Percentiles rank a stretch among this genome's conserved stretches.
These are phyloP conservation scores for Thoreauomyces humboldtii DNA, from an alignment of 192 early-diverging fungal species.

Conservation along the genomic window DNA sequence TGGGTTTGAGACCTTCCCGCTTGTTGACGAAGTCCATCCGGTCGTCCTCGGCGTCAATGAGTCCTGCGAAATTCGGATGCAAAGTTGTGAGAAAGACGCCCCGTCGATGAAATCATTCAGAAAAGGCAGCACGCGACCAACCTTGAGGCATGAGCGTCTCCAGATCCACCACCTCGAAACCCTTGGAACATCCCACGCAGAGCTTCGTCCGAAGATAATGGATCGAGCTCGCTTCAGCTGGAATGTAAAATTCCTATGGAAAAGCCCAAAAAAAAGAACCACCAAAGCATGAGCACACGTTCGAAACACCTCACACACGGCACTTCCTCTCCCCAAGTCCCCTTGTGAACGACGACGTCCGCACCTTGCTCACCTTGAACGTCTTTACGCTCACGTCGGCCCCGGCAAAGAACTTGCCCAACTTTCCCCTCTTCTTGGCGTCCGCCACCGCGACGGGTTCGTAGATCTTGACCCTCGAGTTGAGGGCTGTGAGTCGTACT, in stretches of 20 bases:
- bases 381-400: conserved; percentile 51
- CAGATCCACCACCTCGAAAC: conserved; percentile 92
- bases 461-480: conserved; percentile 73
- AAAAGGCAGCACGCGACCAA: too few relatives aligned
- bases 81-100: too few relatives aligned
- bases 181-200: conserved; percentile 86
- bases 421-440: conserved; percentile 42
- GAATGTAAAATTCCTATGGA: conserved; percentile 85
- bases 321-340: too few relatives aligned
- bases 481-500: conserved; percentile 70
- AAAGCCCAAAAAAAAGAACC: too few relatives aligned
- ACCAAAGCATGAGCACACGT: too few relatives aligned
- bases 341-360: too few relatives aligned
- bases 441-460: conserved; percentile 60
- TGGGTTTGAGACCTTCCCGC: conserved; percentile 73
- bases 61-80: conserved; percentile 38
- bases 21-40: conserved; percentile 76
- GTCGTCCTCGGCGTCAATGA: conserved; percentile 82
- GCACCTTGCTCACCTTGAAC: too few relatives aligned
- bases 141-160: conserved; percentile 78
- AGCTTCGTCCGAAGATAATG: conserved; percentile 82
- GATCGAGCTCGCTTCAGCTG: conserved; percentile 81
- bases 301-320: too few relatives aligned
- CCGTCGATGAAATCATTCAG: too few relatives aligned
- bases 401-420: conserved; percentile 55